Evolutionary conservation across 192 early-diverging fungal species (phyloP).

Genomic region (Chytriomyces hyalinus): DNA sequence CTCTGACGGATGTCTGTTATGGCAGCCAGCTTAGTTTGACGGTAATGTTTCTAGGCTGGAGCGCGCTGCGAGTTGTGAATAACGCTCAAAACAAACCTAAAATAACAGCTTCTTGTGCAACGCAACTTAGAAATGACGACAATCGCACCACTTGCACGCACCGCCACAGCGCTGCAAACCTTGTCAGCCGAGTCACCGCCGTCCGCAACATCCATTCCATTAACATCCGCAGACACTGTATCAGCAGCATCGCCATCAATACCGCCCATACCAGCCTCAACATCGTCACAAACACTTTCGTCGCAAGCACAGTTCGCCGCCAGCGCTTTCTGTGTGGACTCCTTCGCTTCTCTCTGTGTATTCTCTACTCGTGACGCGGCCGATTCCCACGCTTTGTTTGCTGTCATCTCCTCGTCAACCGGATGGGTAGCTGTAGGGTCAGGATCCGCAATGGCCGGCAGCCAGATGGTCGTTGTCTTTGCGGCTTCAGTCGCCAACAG

Average conservation of each 20-base stretch:
- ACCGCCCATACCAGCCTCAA: no score
- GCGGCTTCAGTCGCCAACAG: not conserved
- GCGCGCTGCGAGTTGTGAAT: no score
- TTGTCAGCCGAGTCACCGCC: not conserved
- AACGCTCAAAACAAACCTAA: no score
- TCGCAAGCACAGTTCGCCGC: no score
- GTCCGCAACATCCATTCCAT: no score
- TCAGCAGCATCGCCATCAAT: no score
- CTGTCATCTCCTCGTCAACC: not conserved
- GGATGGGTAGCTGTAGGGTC: conserved; percentile 36
- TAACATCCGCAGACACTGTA: no score
- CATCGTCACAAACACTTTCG: no score
- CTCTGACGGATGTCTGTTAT: no score
- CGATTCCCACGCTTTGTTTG: not conserved
- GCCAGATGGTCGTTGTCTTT: conserved; percentile 34
- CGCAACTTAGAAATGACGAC: not conserved
- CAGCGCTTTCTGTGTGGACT: not conserved
- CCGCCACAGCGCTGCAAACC: not conserved
- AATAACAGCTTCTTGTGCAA: no score
- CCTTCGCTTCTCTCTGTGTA: not conserved
- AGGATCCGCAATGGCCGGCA: conserved; percentile 30
- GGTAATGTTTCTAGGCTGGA: no score
- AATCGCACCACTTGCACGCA: not conserved
- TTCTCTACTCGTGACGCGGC: not conserved
- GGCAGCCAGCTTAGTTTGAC: no score